Evolutionary conservation across 176 grass and related monocot species (phyloP).

Genomic region (Tillandsia fasciculata): DNA sequence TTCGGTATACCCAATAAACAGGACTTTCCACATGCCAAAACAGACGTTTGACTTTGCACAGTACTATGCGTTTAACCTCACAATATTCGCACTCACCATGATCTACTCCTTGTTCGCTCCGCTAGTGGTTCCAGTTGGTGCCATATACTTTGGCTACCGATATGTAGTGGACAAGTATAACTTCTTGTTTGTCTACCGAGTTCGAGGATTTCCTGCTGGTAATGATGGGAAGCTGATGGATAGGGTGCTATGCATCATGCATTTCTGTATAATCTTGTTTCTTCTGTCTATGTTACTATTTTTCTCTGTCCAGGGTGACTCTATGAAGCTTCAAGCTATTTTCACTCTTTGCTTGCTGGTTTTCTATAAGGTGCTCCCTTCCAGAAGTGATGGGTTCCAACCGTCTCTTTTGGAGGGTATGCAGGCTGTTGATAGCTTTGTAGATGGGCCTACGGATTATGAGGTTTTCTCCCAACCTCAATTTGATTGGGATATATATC

Average conservation of each 20-base stretch:
- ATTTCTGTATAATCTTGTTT: conserved; percentile 96
- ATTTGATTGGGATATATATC: conserved; percentile 84
- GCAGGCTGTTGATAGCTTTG: conserved; percentile 84
- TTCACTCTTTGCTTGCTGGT: conserved; percentile 75
- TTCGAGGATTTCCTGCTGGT: conserved; percentile 87
- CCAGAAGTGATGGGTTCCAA: conserved; percentile 57
- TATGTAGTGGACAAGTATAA: conserved; percentile 99
- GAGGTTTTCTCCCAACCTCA: conserved; percentile 91
- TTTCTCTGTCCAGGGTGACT: conserved; percentile 82
- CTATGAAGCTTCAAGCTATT: conserved; percentile 81
- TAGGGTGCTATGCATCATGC: conserved; percentile 87
- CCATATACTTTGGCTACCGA: conserved; percentile 95
- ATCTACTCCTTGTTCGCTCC: conserved; percentile 95
- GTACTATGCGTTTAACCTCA: conserved; percentile 95
- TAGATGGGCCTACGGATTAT: conserved; percentile 87
- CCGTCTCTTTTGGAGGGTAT: conserved; percentile 91
- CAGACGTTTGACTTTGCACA: conserved; percentile 96
- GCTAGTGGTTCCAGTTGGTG: conserved; percentile 76
- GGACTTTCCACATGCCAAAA: conserved; percentile 93
- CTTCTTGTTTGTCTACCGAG: conserved; percentile 94
- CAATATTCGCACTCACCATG: conserved; percentile 96
- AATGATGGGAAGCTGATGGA: conserved; percentile 98
- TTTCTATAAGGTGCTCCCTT: conserved; percentile 77
- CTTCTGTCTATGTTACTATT: conserved; percentile 83
- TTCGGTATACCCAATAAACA: conserved; percentile 71